Evolutionary conservation across 768 basidiomycete species (phyloP).

Genomic region (Polyporus arcularius): DNA sequence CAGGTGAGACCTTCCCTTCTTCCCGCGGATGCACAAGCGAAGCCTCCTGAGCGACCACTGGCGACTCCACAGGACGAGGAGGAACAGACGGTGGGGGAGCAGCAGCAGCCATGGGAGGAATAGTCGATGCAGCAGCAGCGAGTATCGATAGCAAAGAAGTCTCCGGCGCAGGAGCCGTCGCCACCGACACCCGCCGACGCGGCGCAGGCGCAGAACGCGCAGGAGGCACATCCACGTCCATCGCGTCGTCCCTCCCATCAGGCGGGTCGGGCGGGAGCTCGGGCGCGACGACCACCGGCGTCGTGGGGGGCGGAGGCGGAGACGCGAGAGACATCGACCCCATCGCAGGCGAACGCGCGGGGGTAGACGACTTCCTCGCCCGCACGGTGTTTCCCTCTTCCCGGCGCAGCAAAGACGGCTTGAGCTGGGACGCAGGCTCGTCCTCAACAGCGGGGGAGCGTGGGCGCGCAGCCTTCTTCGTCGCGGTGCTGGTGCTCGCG

Average conservation of each 20-base stretch:
- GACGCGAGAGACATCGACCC: background rate
- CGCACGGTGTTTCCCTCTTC: background rate
- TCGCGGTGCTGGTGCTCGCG: no score
- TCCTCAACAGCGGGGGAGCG: constrained; percentile 7
- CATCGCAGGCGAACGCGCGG: background rate
- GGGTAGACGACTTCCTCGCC: background rate
- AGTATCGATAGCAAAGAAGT: background rate
- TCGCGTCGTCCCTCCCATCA: background rate
- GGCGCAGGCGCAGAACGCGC: no score
- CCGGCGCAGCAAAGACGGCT: constrained; percentile 9
- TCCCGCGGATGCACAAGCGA: background rate
- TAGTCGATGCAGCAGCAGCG: background rate
- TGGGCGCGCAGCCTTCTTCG: background rate
- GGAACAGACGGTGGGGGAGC: background rate
- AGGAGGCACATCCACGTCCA: background rate
- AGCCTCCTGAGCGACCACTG: background rate
- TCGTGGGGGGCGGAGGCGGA: background rate
- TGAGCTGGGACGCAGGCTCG: background rate
- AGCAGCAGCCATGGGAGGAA: background rate
- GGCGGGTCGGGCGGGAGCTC: background rate
- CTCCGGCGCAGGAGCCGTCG: no score
- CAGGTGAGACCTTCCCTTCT: background rate
- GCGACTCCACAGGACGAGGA: background rate
- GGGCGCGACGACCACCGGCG: background rate
- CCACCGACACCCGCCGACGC: no score